Evolutionary conservation across 1,284 basidiomycete species (phyloP), one percentile per base, ranked within the genome.

Genomic region (Cutaneotrichosporon sp.): DNA sequence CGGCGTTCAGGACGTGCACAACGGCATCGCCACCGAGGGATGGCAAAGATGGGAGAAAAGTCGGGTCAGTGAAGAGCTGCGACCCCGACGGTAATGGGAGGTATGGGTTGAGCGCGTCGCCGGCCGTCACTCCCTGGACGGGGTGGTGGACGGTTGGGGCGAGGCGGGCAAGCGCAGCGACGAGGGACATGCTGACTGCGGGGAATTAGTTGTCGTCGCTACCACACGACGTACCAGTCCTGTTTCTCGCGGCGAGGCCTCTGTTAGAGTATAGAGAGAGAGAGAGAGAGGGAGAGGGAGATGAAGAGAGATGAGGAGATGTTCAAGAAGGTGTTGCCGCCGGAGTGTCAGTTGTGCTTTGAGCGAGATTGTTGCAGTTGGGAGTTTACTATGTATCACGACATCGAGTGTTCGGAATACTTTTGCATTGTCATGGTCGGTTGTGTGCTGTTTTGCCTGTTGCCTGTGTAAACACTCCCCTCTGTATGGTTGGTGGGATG

Each of bases 51-150:
- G 64, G 61, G 18, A 73, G 63, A 56, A 68, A 72, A 8, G 64
- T 65, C 22, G 64, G 41, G 54, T 67, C 62, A 58, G 71, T 73
- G 56, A 68, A 61, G 43, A 73, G 64, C 40, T 65, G 58, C 17
- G 67, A 58, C 44, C 59, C 47, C n/a, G 57, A 49, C 14, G 71
- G 65, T 21, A 73, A 59, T 23, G 71, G 69, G 35, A 73, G 65
- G 61, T 73, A 73, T 10, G 69, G 71, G 65, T 73, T 73, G 50
- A 73, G 66, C 45, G 61, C 59, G 20, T 53, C 52, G 14, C 60
- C 58, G 2, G 56, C 53, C 8, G 61, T 49, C 23, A 60, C 55
- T 4, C 51, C 50, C 46, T 61, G 37, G 47, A 69, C 64, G 30
- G 71, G 71, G 59, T 73, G 71, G 52, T 62, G 55, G 58, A 67